A percentile compares a stretch with the other conserved stretches of the same genome.
phyloP scores from a whole-genome alignment of 164 flowering plant species.

The Nymphaea colorata region DNA sequence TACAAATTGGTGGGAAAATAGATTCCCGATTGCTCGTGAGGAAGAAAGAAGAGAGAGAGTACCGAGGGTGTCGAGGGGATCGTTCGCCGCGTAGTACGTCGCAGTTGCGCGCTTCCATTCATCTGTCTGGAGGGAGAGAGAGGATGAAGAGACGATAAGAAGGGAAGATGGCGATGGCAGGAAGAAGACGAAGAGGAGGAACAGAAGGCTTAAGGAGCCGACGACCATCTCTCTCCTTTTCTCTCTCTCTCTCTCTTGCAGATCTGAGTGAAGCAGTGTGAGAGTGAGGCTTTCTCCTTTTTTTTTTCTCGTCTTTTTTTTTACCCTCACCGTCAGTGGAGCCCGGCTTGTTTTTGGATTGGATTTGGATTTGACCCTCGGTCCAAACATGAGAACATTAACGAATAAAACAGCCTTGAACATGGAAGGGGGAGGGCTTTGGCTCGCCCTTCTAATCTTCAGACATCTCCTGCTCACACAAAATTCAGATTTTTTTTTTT shows the following conservation, averaged over 20 bases:
- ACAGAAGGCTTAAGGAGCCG: not conserved
- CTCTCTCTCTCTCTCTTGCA: not conserved
- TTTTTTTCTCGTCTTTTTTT: too few relatives aligned
- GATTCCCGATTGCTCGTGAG: not conserved
- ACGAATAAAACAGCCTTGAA: too few relatives aligned
- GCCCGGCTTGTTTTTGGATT: too few relatives aligned
- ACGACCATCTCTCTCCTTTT: not conserved
- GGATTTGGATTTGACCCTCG: too few relatives aligned
- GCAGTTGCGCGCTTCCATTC: not conserved
- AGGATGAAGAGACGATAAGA: not conserved
- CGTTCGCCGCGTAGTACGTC: not conserved
- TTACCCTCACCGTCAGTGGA: too few relatives aligned
- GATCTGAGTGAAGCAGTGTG: too few relatives aligned
- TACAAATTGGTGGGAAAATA: not conserved
- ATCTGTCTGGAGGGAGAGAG: not conserved
- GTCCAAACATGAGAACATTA: too few relatives aligned
- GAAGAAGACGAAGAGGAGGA: not conserved
- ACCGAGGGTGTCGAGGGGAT: not conserved
- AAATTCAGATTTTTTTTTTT: too few relatives aligned
- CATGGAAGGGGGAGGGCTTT: too few relatives aligned
- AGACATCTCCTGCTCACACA: too few relatives aligned
- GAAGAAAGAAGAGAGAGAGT: not conserved
- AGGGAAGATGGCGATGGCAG: not conserved
- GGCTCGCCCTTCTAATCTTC: too few relatives aligned
- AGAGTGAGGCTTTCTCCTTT: too few relatives aligned